Percentiles rank a stretch among this genome's conserved stretches.
phyloP scores from a whole-genome alignment of 192 early-diverging fungal species.

The Podila verticillata region DNA sequence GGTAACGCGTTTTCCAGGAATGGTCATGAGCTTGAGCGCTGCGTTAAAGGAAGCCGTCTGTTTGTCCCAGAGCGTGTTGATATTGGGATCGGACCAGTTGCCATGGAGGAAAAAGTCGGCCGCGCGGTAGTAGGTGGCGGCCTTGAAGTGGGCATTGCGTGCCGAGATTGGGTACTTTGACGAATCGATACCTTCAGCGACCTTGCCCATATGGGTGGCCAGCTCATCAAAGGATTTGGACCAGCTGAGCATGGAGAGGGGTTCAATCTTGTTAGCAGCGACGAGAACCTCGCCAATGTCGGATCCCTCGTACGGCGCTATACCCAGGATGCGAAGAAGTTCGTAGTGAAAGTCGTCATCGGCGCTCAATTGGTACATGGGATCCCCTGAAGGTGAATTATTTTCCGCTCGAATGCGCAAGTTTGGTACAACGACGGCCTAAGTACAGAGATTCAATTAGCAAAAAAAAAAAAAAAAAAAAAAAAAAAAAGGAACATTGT shows the following conservation, averaged over 20 bases:
- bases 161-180: constrained; percentile 22
- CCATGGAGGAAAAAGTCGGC: constrained; percentile 31
- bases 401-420: constrained; percentile 24
- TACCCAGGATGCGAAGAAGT: constrained; percentile 21
- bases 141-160: constrained; percentile 34
- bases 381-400: constrained; percentile 17
- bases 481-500: constrained; percentile 5
- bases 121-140: constrained; percentile 29
- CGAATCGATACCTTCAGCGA: constrained; percentile 21
- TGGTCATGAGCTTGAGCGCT: constrained; percentile 17
- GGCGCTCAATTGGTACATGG: constrained; percentile 24
- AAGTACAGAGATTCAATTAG: constrained; percentile 11
- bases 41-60: constrained; percentile 18
- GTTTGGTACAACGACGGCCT: constrained; percentile 25
- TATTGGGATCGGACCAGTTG: constrained; percentile 29
- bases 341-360: constrained; percentile 24
- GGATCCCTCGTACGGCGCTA: constrained; percentile 26
- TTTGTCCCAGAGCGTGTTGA: constrained; percentile 24
- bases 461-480: constrained; percentile 3
- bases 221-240: constrained; percentile 25
- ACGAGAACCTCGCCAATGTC: constrained; percentile 34
- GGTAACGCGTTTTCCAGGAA: constrained; percentile 29
- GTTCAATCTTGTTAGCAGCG: constrained; percentile 18
- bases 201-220: constrained; percentile 14
- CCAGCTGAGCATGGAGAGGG: constrained; percentile 10